Evolutionary conservation across 192 early-diverging fungal species (phyloP), one percentile per base, ranked within the genome.

Genomic region (Rhizoclosmatium sp.): DNA sequence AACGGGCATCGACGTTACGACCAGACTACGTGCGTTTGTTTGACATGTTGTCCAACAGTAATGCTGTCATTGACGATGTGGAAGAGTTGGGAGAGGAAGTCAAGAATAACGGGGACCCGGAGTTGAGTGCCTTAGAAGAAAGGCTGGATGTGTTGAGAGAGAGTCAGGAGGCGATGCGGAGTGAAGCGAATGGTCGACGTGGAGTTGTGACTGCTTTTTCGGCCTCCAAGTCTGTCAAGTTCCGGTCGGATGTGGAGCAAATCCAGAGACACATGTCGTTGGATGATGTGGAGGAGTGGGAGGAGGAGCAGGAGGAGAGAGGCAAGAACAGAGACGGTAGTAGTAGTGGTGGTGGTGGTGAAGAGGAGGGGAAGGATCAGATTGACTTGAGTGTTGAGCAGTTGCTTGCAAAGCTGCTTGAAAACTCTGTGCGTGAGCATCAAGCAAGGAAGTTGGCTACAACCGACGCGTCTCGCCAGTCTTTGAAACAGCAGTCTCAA

Each of bases 401-500:
- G 60, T 59, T 75, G 3, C 41, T 75, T 19, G 10, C 39, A 2
- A 60, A 64, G 0, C 44, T 75, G 16, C 4, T 51, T 12, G 59
- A 64, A 19, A 75, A 75, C 59, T 75, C 73, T 44, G 73, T 75
- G 12, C 14, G n/a, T 45, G 54, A 58, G 47, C 14, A 56, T 3
- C 3, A 21, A 47, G 67, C 7, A 65, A 21, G 10, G 41, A 7
- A 54, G 5, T 16, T 54, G 5, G 16, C 5, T 45, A 58, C 70
- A 3, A 59, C 19, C 31, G 12, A 12, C 9, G n/a, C 67, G 2
- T 42, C 67, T 42, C 7, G 67, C 7, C 12, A 7, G 7, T 47
- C 21, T 2, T 31, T 31, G 31, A 31, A 31, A 31, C 31, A 31
- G 31, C 31, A 31, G 31, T 31, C 31, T 31, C 31, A 31, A 31